Base-by-base conservation (phyloP, 2,329 filamentous ascomycete species). In the Exophiala calicioides region DNA sequence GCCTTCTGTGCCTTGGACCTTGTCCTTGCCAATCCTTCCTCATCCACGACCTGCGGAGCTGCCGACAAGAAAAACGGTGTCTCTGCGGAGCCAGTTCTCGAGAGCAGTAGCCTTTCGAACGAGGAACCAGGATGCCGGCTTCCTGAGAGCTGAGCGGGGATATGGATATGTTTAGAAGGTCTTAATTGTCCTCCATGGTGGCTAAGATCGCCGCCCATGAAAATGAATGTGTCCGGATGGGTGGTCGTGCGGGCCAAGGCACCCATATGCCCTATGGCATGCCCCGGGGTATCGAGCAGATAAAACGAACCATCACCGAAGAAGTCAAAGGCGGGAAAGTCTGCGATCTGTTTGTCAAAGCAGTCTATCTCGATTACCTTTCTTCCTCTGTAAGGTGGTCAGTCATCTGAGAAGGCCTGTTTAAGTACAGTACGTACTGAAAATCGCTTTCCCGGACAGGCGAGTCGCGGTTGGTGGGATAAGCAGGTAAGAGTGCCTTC, bases 151-250 rank as follows among this genome's bases (percentile, higher is more conserved):
- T 38, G 4, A 16, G 15, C 9, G 3, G 43, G 43, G 21, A 46
- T 38, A 3, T 4, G 21, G 12, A 46, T 21, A 20, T 30, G 20
- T 31, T 8, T 12, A 20, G 43, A 46, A 13, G 43, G 43, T 7
- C 43, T 10, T 5, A 36, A 21, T 18, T 46, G 12, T 12, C 43
- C 43, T 6, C 60, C 62, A 44, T 76, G 68, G 48, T 76, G 73
- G 21, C 65, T 68, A 3, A 67, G 62, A 55, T 78, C 75, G 13
- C 72, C 74, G 16, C 71, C 75, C 63, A 78, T 71, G 55, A 77
- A 67, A 16, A 77, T 66, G 56, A 77, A 79, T 1, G 62, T 55
- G 20, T 55, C 58, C 1, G 60, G 60, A 12, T 40, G 51, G 5
- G 53, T 18, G 0, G 64, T 65, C 0, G 68, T 72, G 5, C 76